Conservation (phyloP, 2,329 filamentous ascomycete species). For the Monilinia laxa region DNA sequence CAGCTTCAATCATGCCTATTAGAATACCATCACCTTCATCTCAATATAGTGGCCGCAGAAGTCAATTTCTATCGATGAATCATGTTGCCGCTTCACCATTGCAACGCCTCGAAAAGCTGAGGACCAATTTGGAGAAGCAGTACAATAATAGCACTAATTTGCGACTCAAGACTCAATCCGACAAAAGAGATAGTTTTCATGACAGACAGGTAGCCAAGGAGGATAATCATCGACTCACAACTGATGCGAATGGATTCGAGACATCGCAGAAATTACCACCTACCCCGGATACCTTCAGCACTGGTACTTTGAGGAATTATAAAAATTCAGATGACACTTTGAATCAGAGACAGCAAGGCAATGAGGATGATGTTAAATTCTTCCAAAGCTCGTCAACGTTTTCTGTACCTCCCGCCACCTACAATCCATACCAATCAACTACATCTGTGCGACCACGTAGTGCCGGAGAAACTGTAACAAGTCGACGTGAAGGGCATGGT, state of each 20-base stretch:
- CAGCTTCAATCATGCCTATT: conserved; percentile 26
- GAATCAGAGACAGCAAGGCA: conserved; percentile 22
- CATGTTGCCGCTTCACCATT: conserved; percentile 52
- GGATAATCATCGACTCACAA: conserved; percentile 25
- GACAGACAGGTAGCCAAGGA: conserved; percentile 27
- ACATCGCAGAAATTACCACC: conserved; percentile 37
- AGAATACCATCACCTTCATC: conserved; percentile 16
- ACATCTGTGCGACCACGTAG: conserved; percentile 37
- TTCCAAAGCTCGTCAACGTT: conserved; percentile 33
- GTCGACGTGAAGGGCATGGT: conserved; percentile 40
- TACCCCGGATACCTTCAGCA: conserved; percentile 42
- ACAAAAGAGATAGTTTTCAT: neutral
- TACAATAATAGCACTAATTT: conserved; percentile 11
- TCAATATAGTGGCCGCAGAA: conserved; percentile 27
- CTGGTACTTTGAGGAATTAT: conserved; percentile 44
- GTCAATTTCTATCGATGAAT: conserved; percentile 49
- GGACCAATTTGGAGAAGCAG: conserved; percentile 32
- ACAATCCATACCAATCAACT: conserved; percentile 31
- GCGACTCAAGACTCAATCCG: conserved; percentile 2
- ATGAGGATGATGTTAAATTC: conserved; percentile 29
- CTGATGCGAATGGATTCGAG: conserved; percentile 43
- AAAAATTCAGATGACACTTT: conserved; percentile 53
- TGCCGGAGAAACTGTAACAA: conserved; percentile 40
- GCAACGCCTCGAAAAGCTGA: conserved; percentile 51
- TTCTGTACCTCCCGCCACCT: conserved; percentile 22